phyloP scores from a whole-genome alignment of 345 rosid genomes.

The Aquilaria yunnanensis region DNA sequence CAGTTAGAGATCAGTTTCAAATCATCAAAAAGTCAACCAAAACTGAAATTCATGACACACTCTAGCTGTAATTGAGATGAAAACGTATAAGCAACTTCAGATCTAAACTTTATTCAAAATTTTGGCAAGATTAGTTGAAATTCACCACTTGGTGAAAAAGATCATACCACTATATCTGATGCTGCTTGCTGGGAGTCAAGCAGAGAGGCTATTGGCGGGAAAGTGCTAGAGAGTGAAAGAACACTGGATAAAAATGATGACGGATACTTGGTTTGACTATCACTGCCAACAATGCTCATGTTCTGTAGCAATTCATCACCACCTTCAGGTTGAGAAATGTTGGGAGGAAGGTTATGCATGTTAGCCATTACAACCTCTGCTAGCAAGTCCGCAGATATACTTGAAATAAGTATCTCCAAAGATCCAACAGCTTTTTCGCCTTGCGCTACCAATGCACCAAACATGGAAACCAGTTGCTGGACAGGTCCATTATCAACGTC shows the following conservation, averaged over 20 bases:
- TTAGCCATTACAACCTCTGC: slow-evolving; percentile 97
- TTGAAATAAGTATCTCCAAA: slow-evolving; percentile 88
- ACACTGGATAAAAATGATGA: slow-evolving; percentile 64
- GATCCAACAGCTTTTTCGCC: slow-evolving; percentile 87
- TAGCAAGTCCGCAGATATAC: slow-evolving; percentile 87
- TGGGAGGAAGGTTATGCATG: slow-evolving; percentile 67
- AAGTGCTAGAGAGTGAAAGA: slow-evolving; percentile 69
- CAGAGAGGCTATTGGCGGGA: slow-evolving; percentile 63
- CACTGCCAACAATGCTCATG: slow-evolving; percentile 68
- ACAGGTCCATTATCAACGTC: slow-evolving; percentile 67
- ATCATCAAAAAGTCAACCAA: neutral
- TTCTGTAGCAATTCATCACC: slow-evolving; percentile 45
- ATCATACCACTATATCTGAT: slow-evolving; percentile 32
- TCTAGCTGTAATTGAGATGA: neutral
- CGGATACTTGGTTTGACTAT: slow-evolving; percentile 61
- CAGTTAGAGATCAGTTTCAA: neutral
- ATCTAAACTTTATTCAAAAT: neutral
- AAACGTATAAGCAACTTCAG: neutral
- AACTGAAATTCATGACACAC: neutral
- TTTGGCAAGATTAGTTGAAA: neutral
- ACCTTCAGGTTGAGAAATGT: slow-evolving; percentile 41
- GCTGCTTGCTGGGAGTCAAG: slow-evolving; percentile 30
- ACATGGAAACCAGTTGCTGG: slow-evolving; percentile 89
- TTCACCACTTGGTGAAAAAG: neutral
- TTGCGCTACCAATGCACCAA: slow-evolving; percentile 94